phyloP scores from a whole-genome alignment of 176 grass and related monocot species.

The Bonia amplexicaulis region DNA sequence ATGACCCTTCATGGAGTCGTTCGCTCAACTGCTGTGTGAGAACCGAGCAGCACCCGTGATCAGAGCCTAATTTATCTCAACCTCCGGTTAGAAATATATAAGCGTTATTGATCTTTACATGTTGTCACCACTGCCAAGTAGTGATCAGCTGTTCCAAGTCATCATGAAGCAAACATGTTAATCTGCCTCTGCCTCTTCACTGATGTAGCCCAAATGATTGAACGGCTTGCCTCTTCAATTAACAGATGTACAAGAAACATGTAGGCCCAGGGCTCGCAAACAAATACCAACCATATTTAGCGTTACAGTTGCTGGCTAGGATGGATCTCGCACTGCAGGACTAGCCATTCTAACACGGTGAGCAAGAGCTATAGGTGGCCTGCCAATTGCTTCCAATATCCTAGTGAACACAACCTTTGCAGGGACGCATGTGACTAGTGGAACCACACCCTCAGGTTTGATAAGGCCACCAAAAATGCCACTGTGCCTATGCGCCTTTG shows the following conservation, averaged over 20 bases:
- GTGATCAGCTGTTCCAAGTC: slow-evolving; percentile 32
- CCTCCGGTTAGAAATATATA: slow-evolving; percentile 46
- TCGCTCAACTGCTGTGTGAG: slow-evolving; percentile 18
- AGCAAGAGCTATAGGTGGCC: slow-evolving; percentile 40
- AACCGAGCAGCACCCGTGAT: slow-evolving; percentile 23
- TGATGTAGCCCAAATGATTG: slow-evolving; percentile 44
- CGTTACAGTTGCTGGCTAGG: slow-evolving; percentile 30
- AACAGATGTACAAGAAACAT: slow-evolving; percentile 41
- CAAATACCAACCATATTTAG: slow-evolving; percentile 7
- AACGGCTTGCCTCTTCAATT: slow-evolving; percentile 49
- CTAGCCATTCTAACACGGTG: slow-evolving; percentile 60
- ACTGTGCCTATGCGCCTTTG: slow-evolving; percentile 40
- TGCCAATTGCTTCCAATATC: slow-evolving; percentile 91
- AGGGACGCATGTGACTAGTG: slow-evolving; percentile 84
- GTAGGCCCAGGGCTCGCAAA: slow-evolving; percentile 20
- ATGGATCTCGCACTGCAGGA: slow-evolving; percentile 45
- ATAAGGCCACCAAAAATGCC: slow-evolving; percentile 66
- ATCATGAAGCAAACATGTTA: slow-evolving; percentile 40
- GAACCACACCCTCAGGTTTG: slow-evolving; percentile 54
- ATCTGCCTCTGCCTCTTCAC: slow-evolving; percentile 38
- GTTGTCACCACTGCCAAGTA: slow-evolving; percentile 28
- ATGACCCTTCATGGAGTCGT: slow-evolving; percentile 8
- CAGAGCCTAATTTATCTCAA: slow-evolving; percentile 17
- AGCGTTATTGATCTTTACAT: slow-evolving; percentile 38
- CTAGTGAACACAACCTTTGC: slow-evolving; percentile 90